Percentiles rank a stretch among this genome's conserved stretches.
phyloP scores from a whole-genome alignment of 192 early-diverging fungal genomes.

The Mortierella claussenii region DNA sequence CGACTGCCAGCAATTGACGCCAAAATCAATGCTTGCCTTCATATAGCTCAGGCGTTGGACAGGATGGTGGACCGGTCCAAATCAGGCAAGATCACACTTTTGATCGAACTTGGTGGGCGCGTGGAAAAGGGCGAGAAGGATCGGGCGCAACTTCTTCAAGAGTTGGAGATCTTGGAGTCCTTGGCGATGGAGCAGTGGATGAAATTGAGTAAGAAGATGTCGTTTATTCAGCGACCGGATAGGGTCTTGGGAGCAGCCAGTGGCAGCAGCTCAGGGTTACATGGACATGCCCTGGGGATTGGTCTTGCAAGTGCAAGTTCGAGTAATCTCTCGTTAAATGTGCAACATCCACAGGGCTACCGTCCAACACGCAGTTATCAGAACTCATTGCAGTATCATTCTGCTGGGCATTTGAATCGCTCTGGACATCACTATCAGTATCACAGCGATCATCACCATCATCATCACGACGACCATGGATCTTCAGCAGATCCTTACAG shows the following conservation, averaged over 20 bases:
- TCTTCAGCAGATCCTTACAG: constrained; percentile 3
- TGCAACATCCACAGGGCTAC: neutral
- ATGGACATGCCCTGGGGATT: too few relatives aligned
- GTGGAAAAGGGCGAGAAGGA: constrained; percentile 30
- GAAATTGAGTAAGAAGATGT: constrained; percentile 41
- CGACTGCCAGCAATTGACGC: constrained; percentile 42
- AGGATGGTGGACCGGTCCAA: constrained; percentile 13
- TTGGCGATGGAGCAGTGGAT: constrained; percentile 15
- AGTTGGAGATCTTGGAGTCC: constrained; percentile 26
- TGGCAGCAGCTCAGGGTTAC: too few relatives aligned
- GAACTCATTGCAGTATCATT: neutral
- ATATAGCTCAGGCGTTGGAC: constrained; percentile 12
- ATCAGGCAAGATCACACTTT: constrained; percentile 11
- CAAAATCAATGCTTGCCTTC: constrained; percentile 46
- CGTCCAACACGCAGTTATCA: neutral
- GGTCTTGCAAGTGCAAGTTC: too few relatives aligned
- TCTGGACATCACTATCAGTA: neutral
- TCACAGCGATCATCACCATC: neutral
- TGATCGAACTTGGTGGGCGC: constrained; percentile 11
- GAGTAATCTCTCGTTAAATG: neutral
- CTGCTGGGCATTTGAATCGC: neutral
- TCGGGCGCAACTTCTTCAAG: constrained; percentile 10
- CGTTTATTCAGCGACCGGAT: constrained; percentile 34
- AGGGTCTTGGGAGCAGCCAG: neutral
- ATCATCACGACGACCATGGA: neutral